Evolutionary conservation across 129 eudicot species (phyloP), one percentile per base, ranked within the genome.

Genomic region (Oenanthe sinensis): DNA sequence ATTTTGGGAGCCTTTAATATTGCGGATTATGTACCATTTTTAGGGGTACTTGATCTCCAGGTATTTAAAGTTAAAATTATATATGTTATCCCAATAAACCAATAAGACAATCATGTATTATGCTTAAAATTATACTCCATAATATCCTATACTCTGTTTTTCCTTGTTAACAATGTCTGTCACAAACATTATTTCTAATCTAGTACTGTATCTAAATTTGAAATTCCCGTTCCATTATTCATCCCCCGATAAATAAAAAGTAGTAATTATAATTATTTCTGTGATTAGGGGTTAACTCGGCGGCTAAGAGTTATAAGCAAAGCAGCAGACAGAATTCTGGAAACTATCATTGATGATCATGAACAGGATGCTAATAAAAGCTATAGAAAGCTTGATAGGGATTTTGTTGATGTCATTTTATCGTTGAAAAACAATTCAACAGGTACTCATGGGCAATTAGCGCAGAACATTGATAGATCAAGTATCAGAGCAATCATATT

Each of bases 381-480:
- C 43, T 17, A 69, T 20, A 78, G 36, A 26, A 75, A 69, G 52
- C 49, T 43, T 65, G 15, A 24, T 68, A 75, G 72, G 79, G 87
- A 52, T 78, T 78, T 78, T 58, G 17, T 55, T 76, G 55, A 28
- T 6, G 43, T 68, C 1, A 12, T 68, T 5, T 10, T 68, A 16
- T 68, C 73, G 33, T 33, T 68, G 22, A 68, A 68, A 17, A 68
- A 6, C 20, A 68, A 36, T 68, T 19, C 37, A 2, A 6, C 73
- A 36, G 30, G 42, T 36, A 68, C 20, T 7, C 73, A 68, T 68
- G 45, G 15, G 19, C 73, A 68, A 68, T 36, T 68, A 68, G 37
- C 73, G 1, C 33, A 68, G 8, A 15, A 16, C 37, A 33, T 36
- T 16, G 73, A 68, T 36, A 16, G 45, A 37, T 28, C 73, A 68